These are phyloP conservation scores for Verticillium zaregamsianum DNA, from an alignment of 2,329 filamentous ascomycete species.

Conservation along the genomic window DNA sequence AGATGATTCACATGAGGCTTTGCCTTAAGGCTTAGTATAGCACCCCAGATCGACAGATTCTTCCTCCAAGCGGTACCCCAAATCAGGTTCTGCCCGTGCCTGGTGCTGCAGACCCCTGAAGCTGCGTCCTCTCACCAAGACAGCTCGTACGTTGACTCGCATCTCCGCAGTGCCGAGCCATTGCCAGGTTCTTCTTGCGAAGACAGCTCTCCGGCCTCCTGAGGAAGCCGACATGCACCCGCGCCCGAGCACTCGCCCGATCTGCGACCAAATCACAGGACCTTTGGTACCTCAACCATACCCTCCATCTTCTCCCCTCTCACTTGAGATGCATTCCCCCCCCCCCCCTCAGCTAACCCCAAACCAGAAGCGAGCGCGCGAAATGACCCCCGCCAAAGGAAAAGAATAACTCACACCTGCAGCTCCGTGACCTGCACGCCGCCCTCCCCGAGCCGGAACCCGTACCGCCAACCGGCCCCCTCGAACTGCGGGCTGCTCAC, in stretches of 20 bases:
- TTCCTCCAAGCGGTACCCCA: too few relatives aligned
- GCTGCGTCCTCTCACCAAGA: too few relatives aligned
- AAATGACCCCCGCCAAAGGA: not conserved
- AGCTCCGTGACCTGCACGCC: slow-evolving; percentile 79
- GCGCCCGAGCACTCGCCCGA: not conserved
- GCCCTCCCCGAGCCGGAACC: slow-evolving; percentile 68
- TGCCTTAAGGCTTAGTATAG: too few relatives aligned
- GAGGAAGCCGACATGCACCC: slow-evolving; percentile 5
- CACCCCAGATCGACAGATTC: too few relatives aligned
- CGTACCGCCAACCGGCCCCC: slow-evolving; percentile 84
- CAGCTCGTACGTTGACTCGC: too few relatives aligned
- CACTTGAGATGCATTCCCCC: not conserved
- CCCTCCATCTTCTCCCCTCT: not conserved
- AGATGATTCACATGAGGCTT: too few relatives aligned
- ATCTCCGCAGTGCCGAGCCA: too few relatives aligned
- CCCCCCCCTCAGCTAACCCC: not conserved
- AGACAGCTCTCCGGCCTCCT: too few relatives aligned
- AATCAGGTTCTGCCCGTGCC: too few relatives aligned
- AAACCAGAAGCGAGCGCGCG: not conserved
- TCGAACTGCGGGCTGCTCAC: slow-evolving; percentile 91
- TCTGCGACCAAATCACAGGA: too few relatives aligned
- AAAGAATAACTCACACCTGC: slow-evolving; percentile 58
- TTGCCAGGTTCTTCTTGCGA: too few relatives aligned
- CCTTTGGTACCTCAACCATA: not conserved
- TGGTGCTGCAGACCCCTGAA: too few relatives aligned